Base-by-base conservation (phyloP, 352 stramenopile genomes). In the Phytophthora europaea region DNA sequence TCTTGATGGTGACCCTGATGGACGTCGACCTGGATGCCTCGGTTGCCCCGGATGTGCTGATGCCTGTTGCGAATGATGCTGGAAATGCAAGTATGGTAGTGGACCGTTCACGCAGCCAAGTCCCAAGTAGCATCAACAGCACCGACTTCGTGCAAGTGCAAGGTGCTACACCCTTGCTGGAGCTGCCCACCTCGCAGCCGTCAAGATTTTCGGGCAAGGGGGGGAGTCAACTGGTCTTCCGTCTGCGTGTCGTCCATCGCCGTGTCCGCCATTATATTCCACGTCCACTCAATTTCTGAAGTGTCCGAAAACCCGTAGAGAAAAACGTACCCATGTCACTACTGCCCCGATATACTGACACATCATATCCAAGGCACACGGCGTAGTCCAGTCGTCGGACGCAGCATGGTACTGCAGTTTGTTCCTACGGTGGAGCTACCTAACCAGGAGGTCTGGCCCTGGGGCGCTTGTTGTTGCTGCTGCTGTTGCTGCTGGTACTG, bases 241-340 rank as follows among this genome's bases (percentile, higher is more conserved):
- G 72, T 64, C 76, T 80, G 57, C 71, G 51, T 47, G 69, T 76
- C 63, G 57, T 63, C 62, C 53, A 45, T 67, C 40, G 55, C 58
- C 36, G 28, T 54, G 33, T 78, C 73, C 43, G 64, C 76, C 76
- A 75, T 83, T 66, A 66, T 81, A 59, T 65, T 79, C 55, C 28
- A 33, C 40, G 67, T 72, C 62, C 62, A 76, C 58, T 53, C 52
- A 73, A 73, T 69, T 75, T 10, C 15, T 3, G 33, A 65, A 26
- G 28, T 33, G n/a, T 26, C 13, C 34, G 40, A 48, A 55, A 18
- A 20, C 15, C 4, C n/a, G n/a, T n/a, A n/a, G n/a, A n/a, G 16
- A 20, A 48, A 20, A 0, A 4, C n/a, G 45, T 51, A 51, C 18
- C 45, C 45, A 51, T 51, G 18, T 51, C 45, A 51, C 45, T 51